Evolutionary conservation across 169 alveolate species (phyloP).

Genomic region (Plasmodium gallinaceum): DNA sequence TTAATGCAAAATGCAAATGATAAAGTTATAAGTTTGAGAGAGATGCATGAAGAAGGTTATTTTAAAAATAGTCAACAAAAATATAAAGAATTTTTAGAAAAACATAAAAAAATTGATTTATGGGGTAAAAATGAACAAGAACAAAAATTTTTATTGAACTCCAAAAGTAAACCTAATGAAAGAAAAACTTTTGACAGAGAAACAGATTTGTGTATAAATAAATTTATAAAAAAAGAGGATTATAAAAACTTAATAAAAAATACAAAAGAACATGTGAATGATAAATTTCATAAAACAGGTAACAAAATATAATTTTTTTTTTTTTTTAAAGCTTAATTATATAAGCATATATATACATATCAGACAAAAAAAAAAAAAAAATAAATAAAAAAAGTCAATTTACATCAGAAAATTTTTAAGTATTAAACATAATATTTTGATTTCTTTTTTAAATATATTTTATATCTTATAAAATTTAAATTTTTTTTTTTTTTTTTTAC

Average conservation of each 20-base stretch:
- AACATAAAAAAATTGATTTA: slow-evolving; percentile 80
- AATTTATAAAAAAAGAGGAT: slow-evolving; percentile 54
- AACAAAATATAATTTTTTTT: neutral
- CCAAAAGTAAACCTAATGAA: slow-evolving; percentile 32
- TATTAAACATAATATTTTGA: too few species aligned
- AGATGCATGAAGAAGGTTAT: slow-evolving; percentile 88
- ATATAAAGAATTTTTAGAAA: slow-evolving; percentile 83
- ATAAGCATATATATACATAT: neutral
- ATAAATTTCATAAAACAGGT: slow-evolving; percentile 59
- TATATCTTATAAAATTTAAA: too few species aligned
- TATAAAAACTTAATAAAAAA: slow-evolving; percentile 56
- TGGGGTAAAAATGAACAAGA: slow-evolving; percentile 88
- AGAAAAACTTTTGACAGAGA: slow-evolving; percentile 76
- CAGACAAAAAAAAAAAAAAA: too few species aligned
- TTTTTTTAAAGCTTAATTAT: neutral
- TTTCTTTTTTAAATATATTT: too few species aligned
- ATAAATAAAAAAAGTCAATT: too few species aligned
- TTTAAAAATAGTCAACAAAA: slow-evolving; percentile 81
- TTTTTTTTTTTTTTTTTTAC: too few species aligned
- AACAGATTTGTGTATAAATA: slow-evolving; percentile 53
- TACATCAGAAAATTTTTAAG: too few species aligned
- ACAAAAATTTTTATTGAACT: slow-evolving; percentile 77
- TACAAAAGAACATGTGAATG: slow-evolving; percentile 74
- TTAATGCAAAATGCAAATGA: slow-evolving; percentile 8
- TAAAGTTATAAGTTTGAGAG: slow-evolving; percentile 81